These are phyloP conservation scores for Cryptococcus sp. DNA, from an alignment of 1,284 basidiomycete genomes.

Conservation along the genomic window DNA sequence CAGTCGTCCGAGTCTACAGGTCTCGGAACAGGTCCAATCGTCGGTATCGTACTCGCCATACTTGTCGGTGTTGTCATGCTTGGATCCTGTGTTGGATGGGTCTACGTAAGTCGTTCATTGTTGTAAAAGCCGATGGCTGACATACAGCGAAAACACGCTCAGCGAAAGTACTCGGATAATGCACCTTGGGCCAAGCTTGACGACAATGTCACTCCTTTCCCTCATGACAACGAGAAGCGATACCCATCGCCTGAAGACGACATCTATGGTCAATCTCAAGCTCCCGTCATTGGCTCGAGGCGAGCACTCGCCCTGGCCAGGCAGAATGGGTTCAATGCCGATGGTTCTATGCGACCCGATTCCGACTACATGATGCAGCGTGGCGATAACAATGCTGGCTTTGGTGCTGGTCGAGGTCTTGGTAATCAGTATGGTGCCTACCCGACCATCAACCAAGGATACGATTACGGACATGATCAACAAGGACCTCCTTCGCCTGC, in stretches of 20 bases:
- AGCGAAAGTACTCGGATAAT: conserved; percentile 20
- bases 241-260: conserved; percentile 16
- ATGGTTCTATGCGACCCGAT: conserved; percentile 23
- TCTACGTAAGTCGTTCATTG: conserved; percentile 17
- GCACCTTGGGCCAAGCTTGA: conserved; percentile 36
- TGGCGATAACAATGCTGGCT: conserved; percentile 30
- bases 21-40: conserved; percentile 29
- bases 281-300: conserved; percentile 32
- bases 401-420: conserved; percentile 18
- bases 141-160: conserved; percentile 24
- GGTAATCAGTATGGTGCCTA: conserved; percentile 12
- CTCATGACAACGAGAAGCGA: conserved; percentile 16
- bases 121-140: neutral
- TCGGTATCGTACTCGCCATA: conserved; percentile 29
- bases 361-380: conserved; percentile 20
- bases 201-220: conserved; percentile 42
- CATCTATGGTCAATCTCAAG: conserved; percentile 20
- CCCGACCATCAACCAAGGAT: conserved; percentile 12
- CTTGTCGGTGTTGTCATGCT: conserved; percentile 29
- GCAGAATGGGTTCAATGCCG: conserved; percentile 24
- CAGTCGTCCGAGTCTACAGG: conserved; percentile 2
- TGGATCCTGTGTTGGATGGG: conserved; percentile 26
- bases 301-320: conserved; percentile 30
- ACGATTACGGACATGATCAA: conserved; percentile 30
- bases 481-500: conserved; percentile 16